A percentile compares a stretch with the other conserved stretches of the same genome.
Conservation (phyloP, 805 yeast genomes). For the Candida arabinofermentans region DNA sequence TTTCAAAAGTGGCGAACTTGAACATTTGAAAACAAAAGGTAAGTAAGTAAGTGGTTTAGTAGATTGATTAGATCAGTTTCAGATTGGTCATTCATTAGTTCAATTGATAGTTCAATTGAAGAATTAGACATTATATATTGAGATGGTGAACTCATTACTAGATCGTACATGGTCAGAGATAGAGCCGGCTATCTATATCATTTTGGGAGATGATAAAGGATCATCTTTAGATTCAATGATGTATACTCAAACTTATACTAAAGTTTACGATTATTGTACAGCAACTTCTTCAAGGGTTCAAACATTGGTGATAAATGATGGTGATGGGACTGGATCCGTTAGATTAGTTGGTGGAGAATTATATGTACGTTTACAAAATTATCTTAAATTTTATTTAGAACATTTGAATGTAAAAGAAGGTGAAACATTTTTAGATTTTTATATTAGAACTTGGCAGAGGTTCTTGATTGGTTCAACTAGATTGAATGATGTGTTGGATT, state of each 20-base stretch:
- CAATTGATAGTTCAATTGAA: no score
- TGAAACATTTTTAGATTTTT: slow-evolving; percentile 74
- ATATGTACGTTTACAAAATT: slow-evolving; percentile 65
- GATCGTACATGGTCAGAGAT: slow-evolving; percentile 65
- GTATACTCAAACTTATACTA: slow-evolving; percentile 90
- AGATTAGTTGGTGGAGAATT: slow-evolving; percentile 83
- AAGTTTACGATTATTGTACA: slow-evolving; percentile 89
- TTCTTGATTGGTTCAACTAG: slow-evolving; percentile 89
- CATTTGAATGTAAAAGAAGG: slow-evolving; percentile 45
- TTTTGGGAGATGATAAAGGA: slow-evolving; percentile 61
- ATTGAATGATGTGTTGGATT: slow-evolving; percentile 89
- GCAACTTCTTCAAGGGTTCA: slow-evolving; percentile 59
- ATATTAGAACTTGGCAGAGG: slow-evolving; percentile 85
- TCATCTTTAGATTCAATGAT: slow-evolving; percentile 63
- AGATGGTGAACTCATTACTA: slow-evolving; percentile 22
- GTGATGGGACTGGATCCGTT: slow-evolving; percentile 27
- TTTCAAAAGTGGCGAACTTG: no score
- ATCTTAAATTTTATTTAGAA: slow-evolving; percentile 57
- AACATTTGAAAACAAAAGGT: slow-evolving; percentile 2
- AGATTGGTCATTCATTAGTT: no score
- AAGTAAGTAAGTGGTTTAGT: neutral
- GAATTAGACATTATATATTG: neutral
- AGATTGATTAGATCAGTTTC: no score
- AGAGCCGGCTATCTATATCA: slow-evolving; percentile 69
- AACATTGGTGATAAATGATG: slow-evolving; percentile 19